Percentiles rank a stretch among this genome's conserved stretches.
These are phyloP conservation scores for Cercospora sp. DNA, from an alignment of 2,329 filamentous ascomycete genomes.

Conservation along the genomic window DNA sequence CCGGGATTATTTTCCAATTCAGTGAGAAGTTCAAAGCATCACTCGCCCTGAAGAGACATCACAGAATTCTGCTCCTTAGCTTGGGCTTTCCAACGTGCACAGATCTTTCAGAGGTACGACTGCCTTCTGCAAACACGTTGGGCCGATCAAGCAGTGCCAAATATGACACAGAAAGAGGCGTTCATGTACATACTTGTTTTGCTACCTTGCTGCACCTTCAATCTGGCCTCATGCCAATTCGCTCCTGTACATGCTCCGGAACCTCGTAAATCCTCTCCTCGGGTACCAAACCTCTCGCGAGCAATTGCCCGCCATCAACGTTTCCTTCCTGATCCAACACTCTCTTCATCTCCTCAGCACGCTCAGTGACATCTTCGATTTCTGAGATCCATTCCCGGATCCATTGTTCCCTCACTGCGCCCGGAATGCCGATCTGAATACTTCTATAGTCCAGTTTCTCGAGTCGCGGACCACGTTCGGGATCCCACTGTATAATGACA, in stretches of 20 bases:
- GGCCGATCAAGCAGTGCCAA: neutral
- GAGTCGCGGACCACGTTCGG: constrained; percentile 11
- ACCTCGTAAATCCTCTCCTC: constrained; percentile 6
- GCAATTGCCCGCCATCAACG: neutral
- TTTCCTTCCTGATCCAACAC: constrained; percentile 6
- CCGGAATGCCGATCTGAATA: constrained; percentile 18
- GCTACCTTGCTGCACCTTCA: neutral
- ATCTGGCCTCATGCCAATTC: neutral
- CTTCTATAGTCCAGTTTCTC: constrained; percentile 15
- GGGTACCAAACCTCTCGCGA: neutral
- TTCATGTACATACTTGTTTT: neutral
- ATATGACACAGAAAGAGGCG: neutral
- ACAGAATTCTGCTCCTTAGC: neutral
- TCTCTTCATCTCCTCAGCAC: constrained; percentile 9
- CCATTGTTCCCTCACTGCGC: constrained; percentile 4
- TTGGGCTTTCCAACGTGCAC: neutral
- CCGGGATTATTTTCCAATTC: neutral
- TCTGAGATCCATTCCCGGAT: constrained; percentile 14
- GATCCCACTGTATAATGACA: constrained; percentile 17
- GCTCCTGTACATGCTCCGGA: neutral
- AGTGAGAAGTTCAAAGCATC: neutral
- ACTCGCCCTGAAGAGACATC: neutral
- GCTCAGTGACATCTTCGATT: constrained; percentile 13
- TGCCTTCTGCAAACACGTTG: neutral
- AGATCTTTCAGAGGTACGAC: neutral